Base-by-base conservation (phyloP, 164 flowering plant genomes). In the Amborella trichopoda region DNA sequence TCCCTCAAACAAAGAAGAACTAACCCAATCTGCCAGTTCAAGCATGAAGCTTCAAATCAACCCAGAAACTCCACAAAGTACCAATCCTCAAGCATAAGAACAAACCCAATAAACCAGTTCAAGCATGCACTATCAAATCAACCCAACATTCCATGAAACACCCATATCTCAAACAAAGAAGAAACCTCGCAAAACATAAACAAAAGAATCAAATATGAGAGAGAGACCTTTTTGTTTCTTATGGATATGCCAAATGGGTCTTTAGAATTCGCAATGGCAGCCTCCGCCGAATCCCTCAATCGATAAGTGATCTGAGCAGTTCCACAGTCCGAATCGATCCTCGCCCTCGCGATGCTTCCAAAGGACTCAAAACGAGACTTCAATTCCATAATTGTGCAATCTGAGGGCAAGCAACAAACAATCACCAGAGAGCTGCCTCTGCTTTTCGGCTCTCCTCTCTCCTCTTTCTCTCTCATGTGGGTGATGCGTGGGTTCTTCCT, bases 291-390 rank as follows among this genome's bases (percentile, higher is more conserved):
- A 17, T 74, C 77, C 48, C 37, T 60, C 37, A 80, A 62, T 12
- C 97, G 76, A 64, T 66, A 89, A 12, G 76, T 74, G 59, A 89
- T 32, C 54, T 63, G 70, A 24, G 78, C 95, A 26, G 70, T 56
- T 3, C 71, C 77, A 16, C 60, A 63, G 14, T 28, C 5, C 8
- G 65, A 68, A 52, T 83, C 88, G 54, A 90, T 72, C 17, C 83
- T 76, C 59, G 79, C 72, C 17, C 95, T 76, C 13, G 94, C 76
- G 37, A 89, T 70, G 13, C 67, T 28, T 12, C 94, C 94, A 61
- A 78, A 85, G 63, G 83, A 74, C 73, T 79, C 80, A 61, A 90
- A 77, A 40, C 91, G 71, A 17, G 94, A 74, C 44, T 85, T 85
- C 30, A 83, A 65, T 61, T 85, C 87, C 22, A 85, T 75, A 28